These are phyloP conservation scores for Penicillium sp. DNA, from an alignment of 2,329 filamentous ascomycete genomes.

Conservation along the genomic window DNA sequence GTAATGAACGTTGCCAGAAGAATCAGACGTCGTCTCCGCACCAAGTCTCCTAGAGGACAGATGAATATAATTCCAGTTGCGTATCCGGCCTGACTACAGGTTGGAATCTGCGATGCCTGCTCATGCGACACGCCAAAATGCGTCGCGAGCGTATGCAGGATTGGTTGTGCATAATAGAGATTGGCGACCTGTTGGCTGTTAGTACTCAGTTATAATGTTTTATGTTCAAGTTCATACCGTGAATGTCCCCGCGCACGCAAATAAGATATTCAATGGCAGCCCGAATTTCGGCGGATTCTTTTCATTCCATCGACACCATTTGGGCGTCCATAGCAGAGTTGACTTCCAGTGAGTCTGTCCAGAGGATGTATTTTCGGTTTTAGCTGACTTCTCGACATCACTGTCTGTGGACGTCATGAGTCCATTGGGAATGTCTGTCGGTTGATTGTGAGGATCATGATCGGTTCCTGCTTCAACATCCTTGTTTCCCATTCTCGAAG, in stretches of 20 bases:
- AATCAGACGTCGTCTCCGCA: constrained; percentile 64
- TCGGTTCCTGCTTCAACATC: no score
- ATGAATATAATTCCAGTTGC: constrained; percentile 66
- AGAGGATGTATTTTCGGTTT: no score
- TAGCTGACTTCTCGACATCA: no score
- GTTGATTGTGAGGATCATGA: no score
- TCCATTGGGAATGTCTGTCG: no score
- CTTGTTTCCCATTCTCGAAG: no score
- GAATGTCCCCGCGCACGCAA: constrained; percentile 49
- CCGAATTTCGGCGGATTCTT: constrained; percentile 62
- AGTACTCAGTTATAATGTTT: neutral
- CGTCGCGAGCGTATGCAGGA: constrained; percentile 66
- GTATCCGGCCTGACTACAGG: constrained; percentile 73
- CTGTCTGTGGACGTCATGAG: no score
- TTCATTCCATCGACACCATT: constrained; percentile 62
- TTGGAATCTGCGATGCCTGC: constrained; percentile 61
- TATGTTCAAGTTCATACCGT: constrained; percentile 13
- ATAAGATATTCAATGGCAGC: constrained; percentile 62
- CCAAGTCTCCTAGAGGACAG: constrained; percentile 66
- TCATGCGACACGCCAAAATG: constrained; percentile 68
- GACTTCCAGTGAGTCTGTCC: no score
- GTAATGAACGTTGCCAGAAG: constrained; percentile 62
- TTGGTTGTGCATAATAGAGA: constrained; percentile 74
- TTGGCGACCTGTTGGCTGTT: constrained; percentile 64
- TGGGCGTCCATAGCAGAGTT: constrained; percentile 57